Conservation (phyloP, 2,329 filamentous ascomycete genomes). For the Fusarium sp. region DNA sequence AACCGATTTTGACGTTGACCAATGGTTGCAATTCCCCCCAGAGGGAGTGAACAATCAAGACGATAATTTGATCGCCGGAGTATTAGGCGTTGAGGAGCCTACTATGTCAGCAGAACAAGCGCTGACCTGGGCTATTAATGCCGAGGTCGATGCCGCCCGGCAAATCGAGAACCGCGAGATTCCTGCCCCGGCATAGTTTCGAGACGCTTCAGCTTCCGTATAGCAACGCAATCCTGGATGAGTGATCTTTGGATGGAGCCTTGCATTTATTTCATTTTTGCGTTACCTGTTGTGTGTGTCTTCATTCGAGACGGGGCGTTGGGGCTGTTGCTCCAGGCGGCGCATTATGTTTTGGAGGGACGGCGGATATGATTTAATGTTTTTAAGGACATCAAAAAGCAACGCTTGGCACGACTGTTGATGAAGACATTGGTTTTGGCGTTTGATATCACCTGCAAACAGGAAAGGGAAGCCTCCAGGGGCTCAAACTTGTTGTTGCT, state of each 20-base stretch:
- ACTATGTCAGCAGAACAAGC: slow-evolving; percentile 43
- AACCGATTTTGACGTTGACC: slow-evolving; percentile 65
- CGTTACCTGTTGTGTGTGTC: slow-evolving; percentile 22
- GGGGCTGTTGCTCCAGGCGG: slow-evolving; percentile 32
- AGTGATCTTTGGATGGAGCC: slow-evolving; percentile 5
- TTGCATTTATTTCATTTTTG: slow-evolving; percentile 16
- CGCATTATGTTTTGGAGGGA: slow-evolving; percentile 22
- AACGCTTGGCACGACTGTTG: slow-evolving; percentile 37
- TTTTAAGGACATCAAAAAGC: slow-evolving; percentile 30
- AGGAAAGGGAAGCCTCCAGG: slow-evolving; percentile 12
- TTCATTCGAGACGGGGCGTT: slow-evolving; percentile 37
- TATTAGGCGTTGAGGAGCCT: slow-evolving; percentile 43
- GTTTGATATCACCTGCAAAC: slow-evolving; percentile 29
- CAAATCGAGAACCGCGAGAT: slow-evolving; percentile 27
- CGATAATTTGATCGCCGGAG: slow-evolving; percentile 48
- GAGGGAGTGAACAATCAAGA: slow-evolving; percentile 54
- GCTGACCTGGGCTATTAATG: slow-evolving; percentile 42
- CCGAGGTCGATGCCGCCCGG: slow-evolving; percentile 35
- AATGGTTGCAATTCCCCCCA: slow-evolving; percentile 66
- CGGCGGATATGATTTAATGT: slow-evolving; percentile 18
- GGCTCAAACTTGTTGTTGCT: slow-evolving; percentile 5
- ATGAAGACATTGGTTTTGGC: slow-evolving; percentile 34
- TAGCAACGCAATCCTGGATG: neutral
- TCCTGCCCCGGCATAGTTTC: slow-evolving; percentile 27
- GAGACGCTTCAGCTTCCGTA: neutral